These are phyloP conservation scores for Xerophyta viscosa DNA, from an alignment of 106 monocot species.

Conservation along the genomic window DNA sequence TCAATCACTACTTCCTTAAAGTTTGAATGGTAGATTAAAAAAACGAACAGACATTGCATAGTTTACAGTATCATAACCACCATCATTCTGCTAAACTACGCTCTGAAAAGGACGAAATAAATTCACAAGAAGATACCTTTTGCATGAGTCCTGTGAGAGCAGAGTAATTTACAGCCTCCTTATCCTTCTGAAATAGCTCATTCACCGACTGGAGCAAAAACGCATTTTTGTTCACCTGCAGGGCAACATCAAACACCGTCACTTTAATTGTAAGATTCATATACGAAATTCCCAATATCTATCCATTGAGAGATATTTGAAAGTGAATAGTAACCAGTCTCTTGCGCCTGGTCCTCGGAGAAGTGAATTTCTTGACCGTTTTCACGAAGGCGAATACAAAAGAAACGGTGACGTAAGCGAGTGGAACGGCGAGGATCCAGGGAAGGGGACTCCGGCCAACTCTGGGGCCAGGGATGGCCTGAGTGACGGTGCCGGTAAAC, in stretches of 20 bases:
- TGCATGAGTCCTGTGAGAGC: slow-evolving; percentile 50
- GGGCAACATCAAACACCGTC: no score
- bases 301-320: no score
- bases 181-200: slow-evolving; percentile 52
- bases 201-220: slow-evolving; percentile 57
- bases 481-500: slow-evolving; percentile 93
- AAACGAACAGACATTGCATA: no score
- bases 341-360: slow-evolving; percentile 68
- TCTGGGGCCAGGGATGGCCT: slow-evolving; percentile 85
- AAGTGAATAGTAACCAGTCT: no score
- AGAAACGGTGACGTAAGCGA: slow-evolving; percentile 64
- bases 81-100: background rate
- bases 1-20: no score
- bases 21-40: no score
- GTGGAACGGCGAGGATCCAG: slow-evolving; percentile 76
- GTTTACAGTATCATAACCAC: no score
- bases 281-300: no score
- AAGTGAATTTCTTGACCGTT: slow-evolving; percentile 75
- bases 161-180: slow-evolving; percentile 35
- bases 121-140: slow-evolving; percentile 44
- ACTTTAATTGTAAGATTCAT: no score
- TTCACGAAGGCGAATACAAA: slow-evolving; percentile 76
- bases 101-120: background rate
- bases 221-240: slow-evolving; percentile 88
- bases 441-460: slow-evolving; percentile 73